These are phyloP conservation scores for Gaeumannomyces sp. DNA, from an alignment of 2,329 filamentous ascomycete genomes.

Conservation along the genomic window DNA sequence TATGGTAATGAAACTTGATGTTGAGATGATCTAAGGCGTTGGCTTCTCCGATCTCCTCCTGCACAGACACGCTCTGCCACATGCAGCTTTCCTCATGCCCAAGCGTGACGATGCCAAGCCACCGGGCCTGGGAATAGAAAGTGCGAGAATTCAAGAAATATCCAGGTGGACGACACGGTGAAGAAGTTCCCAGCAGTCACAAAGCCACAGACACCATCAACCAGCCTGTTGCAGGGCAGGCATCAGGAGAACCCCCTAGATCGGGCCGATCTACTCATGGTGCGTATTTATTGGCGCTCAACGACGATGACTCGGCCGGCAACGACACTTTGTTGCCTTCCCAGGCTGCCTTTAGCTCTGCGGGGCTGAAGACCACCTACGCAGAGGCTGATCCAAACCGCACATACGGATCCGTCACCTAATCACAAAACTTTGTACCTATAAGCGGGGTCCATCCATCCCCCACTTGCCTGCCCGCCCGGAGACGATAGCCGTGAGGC, in stretches of 20 bases:
- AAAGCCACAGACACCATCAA: no score
- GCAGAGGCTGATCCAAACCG: no score
- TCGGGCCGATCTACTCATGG: background rate
- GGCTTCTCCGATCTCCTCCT: background rate
- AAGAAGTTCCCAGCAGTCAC: no score
- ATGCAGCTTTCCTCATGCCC: background rate
- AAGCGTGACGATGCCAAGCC: no score
- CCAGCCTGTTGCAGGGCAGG: no score
- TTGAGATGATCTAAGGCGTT: background rate
- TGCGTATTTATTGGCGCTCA: background rate
- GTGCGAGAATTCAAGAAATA: no score
- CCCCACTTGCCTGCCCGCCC: background rate
- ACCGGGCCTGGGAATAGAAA: background rate
- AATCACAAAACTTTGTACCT: no score
- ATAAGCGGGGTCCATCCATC: background rate
- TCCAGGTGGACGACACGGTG: no score
- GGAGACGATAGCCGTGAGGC: no score
- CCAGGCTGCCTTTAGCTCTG: background rate
- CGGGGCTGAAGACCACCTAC: background rate
- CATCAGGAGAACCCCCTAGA: no score
- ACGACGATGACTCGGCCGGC: background rate
- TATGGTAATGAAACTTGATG: background rate
- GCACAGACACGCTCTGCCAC: background rate
- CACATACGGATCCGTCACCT: no score
- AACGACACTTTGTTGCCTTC: background rate